These are phyloP conservation scores for Tillandsia leiboldiana DNA, from an alignment of 176 grass and related monocot species.

Conservation along the genomic window DNA sequence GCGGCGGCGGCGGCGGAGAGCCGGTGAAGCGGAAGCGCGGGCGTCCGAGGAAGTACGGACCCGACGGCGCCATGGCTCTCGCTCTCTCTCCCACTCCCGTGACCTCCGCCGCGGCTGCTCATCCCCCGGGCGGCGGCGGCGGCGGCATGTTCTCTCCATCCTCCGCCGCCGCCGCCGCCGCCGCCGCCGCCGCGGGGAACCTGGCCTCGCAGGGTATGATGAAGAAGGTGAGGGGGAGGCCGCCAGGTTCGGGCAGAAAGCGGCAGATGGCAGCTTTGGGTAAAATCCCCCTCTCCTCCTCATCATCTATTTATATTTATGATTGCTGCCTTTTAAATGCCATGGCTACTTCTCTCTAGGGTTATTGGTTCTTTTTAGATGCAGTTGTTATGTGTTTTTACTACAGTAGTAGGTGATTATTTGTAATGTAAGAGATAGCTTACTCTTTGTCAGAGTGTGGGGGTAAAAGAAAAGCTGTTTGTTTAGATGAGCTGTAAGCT, in stretches of 20 bases:
- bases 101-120: conserved; percentile 10
- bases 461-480: neutral
- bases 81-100: conserved; percentile 30
- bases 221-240: conserved; percentile 72
- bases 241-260: conserved; percentile 82
- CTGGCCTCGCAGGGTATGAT: conserved; percentile 16
- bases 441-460: no score
- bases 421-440: no score
- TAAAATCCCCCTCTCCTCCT: conserved; percentile 29
- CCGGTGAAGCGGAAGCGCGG: conserved; percentile 79
- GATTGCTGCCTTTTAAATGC: neutral
- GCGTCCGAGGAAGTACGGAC: conserved; percentile 86
- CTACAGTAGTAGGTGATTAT: no score
- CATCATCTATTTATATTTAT: neutral
- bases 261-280: conserved; percentile 40
- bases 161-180: conserved; percentile 15
- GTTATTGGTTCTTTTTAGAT: neutral
- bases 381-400: neutral
- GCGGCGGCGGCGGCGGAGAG: conserved; percentile 15
- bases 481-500: conserved; percentile 4
- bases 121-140: neutral
- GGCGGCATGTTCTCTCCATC: conserved; percentile 34
- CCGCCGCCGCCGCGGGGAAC: conserved; percentile 21
- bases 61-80: conserved; percentile 61
- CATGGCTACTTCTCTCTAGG: no score